Conservation (phyloP, 2,329 filamentous ascomycete genomes). For the Neonectria hederae region DNA sequence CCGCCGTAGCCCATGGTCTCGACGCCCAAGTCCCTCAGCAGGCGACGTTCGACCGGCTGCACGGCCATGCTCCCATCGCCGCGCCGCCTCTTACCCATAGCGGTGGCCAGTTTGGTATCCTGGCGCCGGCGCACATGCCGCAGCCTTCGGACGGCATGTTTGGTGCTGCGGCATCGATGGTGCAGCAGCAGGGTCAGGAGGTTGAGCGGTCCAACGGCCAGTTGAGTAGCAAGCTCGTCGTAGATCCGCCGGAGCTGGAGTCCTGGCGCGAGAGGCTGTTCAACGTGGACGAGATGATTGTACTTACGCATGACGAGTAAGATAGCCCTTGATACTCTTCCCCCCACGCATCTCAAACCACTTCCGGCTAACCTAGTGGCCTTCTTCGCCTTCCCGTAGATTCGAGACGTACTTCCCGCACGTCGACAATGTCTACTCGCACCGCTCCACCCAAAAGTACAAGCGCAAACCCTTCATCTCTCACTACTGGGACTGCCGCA, state of each 20-base stretch:
- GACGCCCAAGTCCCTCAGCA: constrained; percentile 19
- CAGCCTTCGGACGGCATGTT: constrained; percentile 19
- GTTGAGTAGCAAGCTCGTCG: constrained; percentile 64
- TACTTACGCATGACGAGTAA: constrained; percentile 78
- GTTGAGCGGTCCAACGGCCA: constrained; percentile 56
- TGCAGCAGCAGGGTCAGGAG: constrained; percentile 6
- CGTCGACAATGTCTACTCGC: constrained; percentile 85
- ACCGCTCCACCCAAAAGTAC: constrained; percentile 82
- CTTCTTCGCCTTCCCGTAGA: constrained; percentile 50
- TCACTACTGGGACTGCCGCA: constrained; percentile 85
- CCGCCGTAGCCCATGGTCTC: not conserved
- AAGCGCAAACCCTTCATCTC: constrained; percentile 85
- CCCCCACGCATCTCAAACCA: not conserved
- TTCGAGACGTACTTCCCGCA: constrained; percentile 86
- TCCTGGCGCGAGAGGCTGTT: constrained; percentile 79
- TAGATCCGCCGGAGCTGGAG: constrained; percentile 73
- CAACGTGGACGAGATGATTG: constrained; percentile 77
- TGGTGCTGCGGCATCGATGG: not conserved
- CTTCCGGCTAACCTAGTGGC: constrained; percentile 23
- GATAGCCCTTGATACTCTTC: constrained; percentile 29
- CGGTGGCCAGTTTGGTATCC: constrained; percentile 57
- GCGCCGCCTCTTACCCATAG: constrained; percentile 5
- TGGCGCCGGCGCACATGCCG: constrained; percentile 48
- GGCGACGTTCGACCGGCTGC: not conserved
- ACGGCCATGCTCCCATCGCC: constrained; percentile 6